Evolutionary conservation across 202 grass and related monocot species (phyloP).

Genomic region (Schoenoplectus triqueter): DNA sequence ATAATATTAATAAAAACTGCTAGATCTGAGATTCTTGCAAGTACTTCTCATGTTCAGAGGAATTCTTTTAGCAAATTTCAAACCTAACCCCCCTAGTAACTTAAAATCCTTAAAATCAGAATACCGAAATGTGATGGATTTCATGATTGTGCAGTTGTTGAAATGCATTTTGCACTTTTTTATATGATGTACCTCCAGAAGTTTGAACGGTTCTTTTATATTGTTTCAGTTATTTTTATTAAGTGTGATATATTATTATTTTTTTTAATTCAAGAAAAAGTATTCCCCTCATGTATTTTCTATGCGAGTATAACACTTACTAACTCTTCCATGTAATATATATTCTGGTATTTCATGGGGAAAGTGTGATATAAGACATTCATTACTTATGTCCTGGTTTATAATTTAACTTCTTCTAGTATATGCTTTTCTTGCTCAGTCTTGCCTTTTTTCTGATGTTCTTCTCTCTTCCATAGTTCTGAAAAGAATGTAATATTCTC

Average conservation of each 20-base stretch:
- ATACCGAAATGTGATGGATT: neutral
- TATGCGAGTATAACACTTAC: neutral
- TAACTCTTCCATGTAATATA: neutral
- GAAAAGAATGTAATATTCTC: neutral
- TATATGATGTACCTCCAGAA: neutral
- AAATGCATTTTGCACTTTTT: neutral
- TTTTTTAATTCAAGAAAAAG: neutral
- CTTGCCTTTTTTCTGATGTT: neutral
- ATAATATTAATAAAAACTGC: neutral
- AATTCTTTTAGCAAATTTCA: neutral
- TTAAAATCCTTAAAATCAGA: neutral
- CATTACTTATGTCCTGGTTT: neutral
- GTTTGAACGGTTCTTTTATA: neutral
- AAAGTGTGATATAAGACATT: neutral
- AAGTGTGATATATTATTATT: neutral
- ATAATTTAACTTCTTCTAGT: neutral
- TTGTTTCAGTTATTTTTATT: neutral
- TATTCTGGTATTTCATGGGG: conserved; percentile 15
- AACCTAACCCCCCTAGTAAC: neutral
- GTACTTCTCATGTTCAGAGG: neutral
- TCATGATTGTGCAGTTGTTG: neutral
- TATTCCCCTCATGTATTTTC: neutral
- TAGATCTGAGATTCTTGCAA: conserved; percentile 21
- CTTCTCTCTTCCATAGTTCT: neutral
- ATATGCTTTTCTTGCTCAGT: neutral